Conservation (phyloP, 1,139 yeast species). For the Magnusiomyces sp. region DNA sequence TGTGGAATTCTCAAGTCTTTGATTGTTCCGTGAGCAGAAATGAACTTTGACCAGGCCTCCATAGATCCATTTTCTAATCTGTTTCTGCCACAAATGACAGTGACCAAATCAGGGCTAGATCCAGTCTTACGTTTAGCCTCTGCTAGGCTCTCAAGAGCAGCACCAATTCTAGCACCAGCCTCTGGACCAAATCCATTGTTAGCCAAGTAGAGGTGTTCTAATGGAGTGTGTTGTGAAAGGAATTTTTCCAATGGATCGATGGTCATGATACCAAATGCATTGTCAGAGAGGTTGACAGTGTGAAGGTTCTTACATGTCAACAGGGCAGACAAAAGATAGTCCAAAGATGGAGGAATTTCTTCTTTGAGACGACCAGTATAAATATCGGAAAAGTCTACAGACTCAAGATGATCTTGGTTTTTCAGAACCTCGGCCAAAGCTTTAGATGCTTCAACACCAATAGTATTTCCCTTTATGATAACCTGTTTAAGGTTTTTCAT, state of each 20-base stretch:
- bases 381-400: conserved; percentile 79
- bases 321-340: conserved; percentile 62
- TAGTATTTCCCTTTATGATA: conserved; percentile 87
- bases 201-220: conserved; percentile 78
- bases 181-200: conserved; percentile 98
- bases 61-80: conserved; percentile 92
- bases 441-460: conserved; percentile 83
- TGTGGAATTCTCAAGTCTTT: conserved; percentile 77
- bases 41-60: conserved; percentile 48
- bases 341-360: conserved; percentile 83
- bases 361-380: conserved; percentile 92
- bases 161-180: conserved; percentile 91
- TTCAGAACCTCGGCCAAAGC: conserved; percentile 55
- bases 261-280: conserved; percentile 94
- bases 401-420: conserved; percentile 38
- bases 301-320: conserved; percentile 58
- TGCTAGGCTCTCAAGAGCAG: conserved; percentile 69
- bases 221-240: conserved; percentile 63
- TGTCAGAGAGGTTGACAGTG: conserved; percentile 80
- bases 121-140: conserved; percentile 44
- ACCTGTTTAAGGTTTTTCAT: conserved; percentile 44
- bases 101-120: conserved; percentile 41
- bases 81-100: conserved; percentile 93
- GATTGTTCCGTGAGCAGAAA: conserved; percentile 70
- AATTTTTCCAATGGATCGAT: conserved; percentile 81